These are phyloP conservation scores for Pharus latifolius DNA, from an alignment of 176 grass and related monocot genomes.

Conservation along the genomic window DNA sequence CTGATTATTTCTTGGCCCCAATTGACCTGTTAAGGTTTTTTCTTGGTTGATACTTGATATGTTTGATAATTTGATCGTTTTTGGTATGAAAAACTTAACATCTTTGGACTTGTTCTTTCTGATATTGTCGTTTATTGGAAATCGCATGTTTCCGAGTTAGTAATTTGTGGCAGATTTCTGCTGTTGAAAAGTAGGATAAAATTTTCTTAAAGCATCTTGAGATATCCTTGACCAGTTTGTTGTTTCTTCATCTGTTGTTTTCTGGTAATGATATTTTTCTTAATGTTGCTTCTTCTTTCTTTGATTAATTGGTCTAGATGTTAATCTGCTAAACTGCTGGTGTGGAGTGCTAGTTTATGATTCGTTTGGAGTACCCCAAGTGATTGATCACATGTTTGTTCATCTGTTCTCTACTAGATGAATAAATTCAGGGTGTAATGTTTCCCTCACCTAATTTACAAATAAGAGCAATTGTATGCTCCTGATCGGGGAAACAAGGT, in stretches of 20 bases:
- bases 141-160: background rate
- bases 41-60: background rate
- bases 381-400: background rate
- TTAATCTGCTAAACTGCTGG: background rate
- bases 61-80: slow-evolving; percentile 4
- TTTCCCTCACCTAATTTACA: background rate
- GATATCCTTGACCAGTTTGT: background rate
- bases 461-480: too few species aligned
- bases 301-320: background rate
- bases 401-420: slow-evolving; percentile 1
- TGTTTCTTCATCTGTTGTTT: background rate
- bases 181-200: background rate
- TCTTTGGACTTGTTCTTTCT: background rate
- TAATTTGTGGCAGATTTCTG: background rate
- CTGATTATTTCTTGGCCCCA: background rate
- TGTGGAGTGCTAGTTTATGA: background rate
- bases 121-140: background rate
- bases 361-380: background rate
- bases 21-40: background rate
- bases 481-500: background rate
- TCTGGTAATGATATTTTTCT: too few species aligned
- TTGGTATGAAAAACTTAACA: background rate
- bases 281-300: too few species aligned
- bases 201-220: background rate
- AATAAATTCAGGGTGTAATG: background rate